Base-by-base conservation (phyloP, 306 rosid species). In the Prosopis cineraria region DNA sequence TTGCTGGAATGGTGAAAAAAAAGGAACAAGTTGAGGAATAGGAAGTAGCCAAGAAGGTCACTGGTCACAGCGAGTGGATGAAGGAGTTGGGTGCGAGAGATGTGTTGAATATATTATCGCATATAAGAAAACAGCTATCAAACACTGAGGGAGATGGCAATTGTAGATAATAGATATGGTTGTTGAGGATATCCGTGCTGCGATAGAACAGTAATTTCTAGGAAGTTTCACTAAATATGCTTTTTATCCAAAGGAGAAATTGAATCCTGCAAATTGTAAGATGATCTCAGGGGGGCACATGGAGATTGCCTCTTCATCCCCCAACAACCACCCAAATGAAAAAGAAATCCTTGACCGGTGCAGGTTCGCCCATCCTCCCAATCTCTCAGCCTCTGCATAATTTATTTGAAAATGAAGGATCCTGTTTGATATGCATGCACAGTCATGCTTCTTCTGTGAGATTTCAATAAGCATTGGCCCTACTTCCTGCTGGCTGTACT, bases 251-350 rank as follows among this genome's bases (percentile, higher is more conserved):
- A 63, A 75, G 64, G 79, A 75, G 12, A 53, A 39, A 70, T 78
- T 70, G 83, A 78, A 50, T 82, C 76, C 73, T 37, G 12, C 34
- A 64, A 55, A 55, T 60, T 71, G 56, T 44, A 45, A 73, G 71
- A 73, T 25, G 72, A 77, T 73, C 67, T 68, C 70, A 71, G 52
- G 68, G n/a, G 67, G 66, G 77, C 93, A 88, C 97, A 82, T 91
- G 97, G 92, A 86, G 83, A 72, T 83, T 85, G 96, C 88, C 90
- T 72, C 91, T 85, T 81, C 86, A 75, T 81, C 70, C n/a, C 79
- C 87, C 83, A 85, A 88, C 93, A 85, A 82, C 75, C 79, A 52
- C 65, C 87, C 47, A 75, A 68, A 73, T 63, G 44, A 43, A 40
- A 62, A 78, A 43, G 44, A 62, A 78, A 83, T 79, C 79, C 83